Evolutionary conservation across 495 filamentous ascomycete species (phyloP).

Genomic region (Lepraria neglecta): DNA sequence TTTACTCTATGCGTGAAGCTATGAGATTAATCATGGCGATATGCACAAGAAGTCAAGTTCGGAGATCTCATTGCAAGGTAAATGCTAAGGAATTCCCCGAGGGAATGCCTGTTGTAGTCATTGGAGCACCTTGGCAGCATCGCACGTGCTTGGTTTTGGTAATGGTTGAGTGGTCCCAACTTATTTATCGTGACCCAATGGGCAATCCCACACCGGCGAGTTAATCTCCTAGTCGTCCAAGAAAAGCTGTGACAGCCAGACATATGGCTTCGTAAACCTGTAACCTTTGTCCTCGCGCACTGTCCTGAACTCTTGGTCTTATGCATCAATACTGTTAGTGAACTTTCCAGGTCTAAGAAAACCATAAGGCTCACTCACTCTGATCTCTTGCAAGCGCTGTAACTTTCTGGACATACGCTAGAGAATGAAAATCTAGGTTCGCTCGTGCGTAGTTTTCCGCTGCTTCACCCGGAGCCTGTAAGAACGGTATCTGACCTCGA

Average conservation of each 20-base stretch:
- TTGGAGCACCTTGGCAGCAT: too few species aligned
- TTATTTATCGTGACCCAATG: too few species aligned
- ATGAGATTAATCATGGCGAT: too few species aligned
- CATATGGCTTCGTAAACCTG: not conserved
- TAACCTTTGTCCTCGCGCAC: not conserved
- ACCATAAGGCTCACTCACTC: not conserved
- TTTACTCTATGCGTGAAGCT: too few species aligned
- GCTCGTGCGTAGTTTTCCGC: not conserved
- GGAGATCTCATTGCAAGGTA: too few species aligned
- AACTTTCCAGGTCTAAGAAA: not conserved
- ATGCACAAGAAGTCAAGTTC: too few species aligned
- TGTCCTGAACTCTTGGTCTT: not conserved
- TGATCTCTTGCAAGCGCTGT: not conserved
- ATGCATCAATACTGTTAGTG: not conserved
- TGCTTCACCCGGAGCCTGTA: not conserved
- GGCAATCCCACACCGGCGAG: too few species aligned
- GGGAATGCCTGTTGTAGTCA: too few species aligned
- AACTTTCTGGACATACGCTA: not conserved
- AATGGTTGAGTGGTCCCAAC: too few species aligned
- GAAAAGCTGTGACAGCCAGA: not conserved
- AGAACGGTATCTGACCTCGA: constrained; percentile 1
- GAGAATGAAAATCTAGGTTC: not conserved
- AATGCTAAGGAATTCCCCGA: too few species aligned
- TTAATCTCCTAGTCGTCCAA: not conserved
- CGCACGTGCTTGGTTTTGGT: too few species aligned